These are phyloP conservation scores for Globisporangium heterothallicum DNA, from an alignment of 352 stramenopile genomes.

Conservation along the genomic window DNA sequence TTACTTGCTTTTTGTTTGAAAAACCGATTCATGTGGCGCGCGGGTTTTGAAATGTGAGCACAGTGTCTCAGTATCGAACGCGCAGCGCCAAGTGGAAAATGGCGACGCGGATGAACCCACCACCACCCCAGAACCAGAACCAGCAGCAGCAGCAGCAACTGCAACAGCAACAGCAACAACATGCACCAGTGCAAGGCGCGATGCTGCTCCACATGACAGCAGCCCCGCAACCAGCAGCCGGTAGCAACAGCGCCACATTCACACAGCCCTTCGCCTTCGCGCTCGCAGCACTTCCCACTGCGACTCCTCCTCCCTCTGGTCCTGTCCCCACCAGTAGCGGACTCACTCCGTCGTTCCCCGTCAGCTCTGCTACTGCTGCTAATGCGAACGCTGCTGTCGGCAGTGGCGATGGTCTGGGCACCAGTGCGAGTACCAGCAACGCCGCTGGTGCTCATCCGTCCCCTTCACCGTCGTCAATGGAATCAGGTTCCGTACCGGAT, in stretches of 20 bases:
- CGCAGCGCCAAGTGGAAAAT: slow-evolving; percentile 7
- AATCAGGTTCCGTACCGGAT: too few species aligned
- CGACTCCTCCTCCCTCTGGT: not conserved
- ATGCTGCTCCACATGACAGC: not conserved
- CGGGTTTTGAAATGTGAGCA: slow-evolving; percentile 12
- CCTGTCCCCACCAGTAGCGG: too few species aligned
- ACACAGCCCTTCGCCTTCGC: slow-evolving; percentile 10
- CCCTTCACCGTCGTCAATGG: too few species aligned
- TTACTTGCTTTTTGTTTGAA: too few species aligned
- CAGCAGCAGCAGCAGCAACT: not conserved
- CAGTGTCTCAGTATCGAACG: too few species aligned
- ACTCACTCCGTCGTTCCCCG: too few species aligned
- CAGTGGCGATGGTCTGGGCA: too few species aligned
- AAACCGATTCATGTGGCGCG: too few species aligned
- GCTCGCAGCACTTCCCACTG: slow-evolving; percentile 1
- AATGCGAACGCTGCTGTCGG: too few species aligned
- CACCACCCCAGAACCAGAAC: not conserved
- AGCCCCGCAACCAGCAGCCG: not conserved
- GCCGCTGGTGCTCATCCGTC: too few species aligned
- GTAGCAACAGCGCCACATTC: not conserved
- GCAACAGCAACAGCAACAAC: not conserved
- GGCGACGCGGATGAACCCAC: slow-evolving; percentile 6
- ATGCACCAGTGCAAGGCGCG: not conserved
- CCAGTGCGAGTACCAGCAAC: too few species aligned
- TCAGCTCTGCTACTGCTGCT: too few species aligned